These are phyloP conservation scores for Ceratobasidium sp. DNA, from an alignment of 1,284 basidiomycete species.

Conservation along the genomic window DNA sequence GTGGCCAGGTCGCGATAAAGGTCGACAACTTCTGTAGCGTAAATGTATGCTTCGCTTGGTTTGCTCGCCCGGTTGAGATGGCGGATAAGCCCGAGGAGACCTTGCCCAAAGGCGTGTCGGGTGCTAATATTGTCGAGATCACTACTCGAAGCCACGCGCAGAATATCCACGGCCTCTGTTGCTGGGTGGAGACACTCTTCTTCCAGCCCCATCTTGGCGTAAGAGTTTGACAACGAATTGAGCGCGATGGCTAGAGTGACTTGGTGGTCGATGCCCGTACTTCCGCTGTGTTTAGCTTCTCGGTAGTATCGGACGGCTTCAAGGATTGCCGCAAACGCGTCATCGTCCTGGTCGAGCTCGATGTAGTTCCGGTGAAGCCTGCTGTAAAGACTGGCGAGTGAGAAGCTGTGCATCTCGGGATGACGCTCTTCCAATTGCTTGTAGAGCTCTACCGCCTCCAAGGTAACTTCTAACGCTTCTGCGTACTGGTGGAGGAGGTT, in stretches of 20 bases:
- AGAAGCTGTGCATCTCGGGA: background rate
- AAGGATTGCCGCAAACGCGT: slow-evolving; percentile 4
- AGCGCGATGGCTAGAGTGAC: background rate
- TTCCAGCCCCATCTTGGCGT: background rate
- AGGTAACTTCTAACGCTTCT: background rate
- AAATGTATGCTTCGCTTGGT: background rate
- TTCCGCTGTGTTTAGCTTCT: background rate
- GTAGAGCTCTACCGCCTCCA: background rate
- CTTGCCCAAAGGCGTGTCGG: background rate
- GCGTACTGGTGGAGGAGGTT: background rate
- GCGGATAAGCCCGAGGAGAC: background rate
- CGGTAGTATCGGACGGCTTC: background rate
- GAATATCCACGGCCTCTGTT: background rate
- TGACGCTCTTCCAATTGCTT: background rate
- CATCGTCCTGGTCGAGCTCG: background rate
- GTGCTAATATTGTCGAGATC: background rate
- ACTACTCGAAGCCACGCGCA: background rate
- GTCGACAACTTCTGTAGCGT: background rate
- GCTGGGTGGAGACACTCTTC: background rate
- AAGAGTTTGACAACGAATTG: background rate
- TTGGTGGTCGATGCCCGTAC: background rate
- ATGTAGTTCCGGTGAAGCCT: background rate
- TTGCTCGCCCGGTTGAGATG: background rate
- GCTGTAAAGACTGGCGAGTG: background rate
- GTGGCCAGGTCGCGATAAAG: background rate